Evolutionary conservation across 257 asterid genomes (phyloP), one percentile per base, ranked within the genome.

Genomic region (Nicotiana obtusifolia): DNA sequence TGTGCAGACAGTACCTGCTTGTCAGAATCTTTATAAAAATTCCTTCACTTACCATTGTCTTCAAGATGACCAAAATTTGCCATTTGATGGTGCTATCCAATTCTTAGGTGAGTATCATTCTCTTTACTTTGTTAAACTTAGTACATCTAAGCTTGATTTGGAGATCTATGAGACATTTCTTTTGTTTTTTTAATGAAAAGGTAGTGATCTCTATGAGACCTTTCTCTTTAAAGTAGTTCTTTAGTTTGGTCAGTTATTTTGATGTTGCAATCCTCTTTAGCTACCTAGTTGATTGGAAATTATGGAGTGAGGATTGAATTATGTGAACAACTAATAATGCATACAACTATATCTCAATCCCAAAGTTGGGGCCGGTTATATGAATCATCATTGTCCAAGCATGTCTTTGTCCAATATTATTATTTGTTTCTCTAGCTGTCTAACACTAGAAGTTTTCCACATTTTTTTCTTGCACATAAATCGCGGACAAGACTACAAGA

Each of bases 21-120:
- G 95, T 86, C 97, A 95, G 86, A 93, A 91, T 87, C 86, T 95
- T 86, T 93, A 95, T 81, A 93, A 88, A 76, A 95, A 93, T 83
- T 90, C 95, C 15, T 93, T 93, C 85, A 92, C 95, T 37, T 93
- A 95, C 86, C 95, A 92, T 83, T 92, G 98, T 82, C 95, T 93
- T 19, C 97, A 90, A 78, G 92, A 92, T 76, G 95, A 89, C 56
- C 86, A 89, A 33, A 86, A 83, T 53, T 84, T 93, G 84, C 93
- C 90, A 28, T 92, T 93, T 80, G 97, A 92, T 84, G 98, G 92
- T 83, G 98, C 97, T 52, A 88, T 91, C 81, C 91, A 89, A 88
- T 93, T 93, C 86, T 87, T 95, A 77, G 99, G 97, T 90, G 86
- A 87, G 93, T 44, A 56, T 57, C 54, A 60, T n/a, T 26, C 60